phyloP scores from a whole-genome alignment of 306 rosid species.

The Prunus mira region DNA sequence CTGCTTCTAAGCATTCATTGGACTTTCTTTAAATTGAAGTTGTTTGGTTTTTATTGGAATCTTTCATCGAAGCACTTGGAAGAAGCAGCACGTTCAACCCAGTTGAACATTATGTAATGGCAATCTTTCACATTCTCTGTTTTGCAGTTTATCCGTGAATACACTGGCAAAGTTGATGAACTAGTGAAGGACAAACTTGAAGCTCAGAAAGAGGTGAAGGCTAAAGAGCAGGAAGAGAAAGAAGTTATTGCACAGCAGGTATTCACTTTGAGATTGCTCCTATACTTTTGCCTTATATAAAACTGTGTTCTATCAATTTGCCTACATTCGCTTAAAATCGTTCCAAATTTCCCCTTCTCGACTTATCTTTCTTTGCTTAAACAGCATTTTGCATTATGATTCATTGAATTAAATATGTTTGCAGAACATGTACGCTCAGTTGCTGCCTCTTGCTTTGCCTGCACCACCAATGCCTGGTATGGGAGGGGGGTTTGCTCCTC shows the following conservation, averaged over 20 bases:
- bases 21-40: no score
- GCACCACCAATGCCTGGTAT: constrained; percentile 97
- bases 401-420: constrained; percentile 17
- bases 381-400: background rate
- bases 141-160: constrained; percentile 87
- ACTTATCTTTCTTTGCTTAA: constrained; percentile 3
- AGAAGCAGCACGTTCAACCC: background rate
- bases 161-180: constrained; percentile 95
- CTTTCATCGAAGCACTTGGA: background rate
- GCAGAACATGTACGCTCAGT: constrained; percentile 98
- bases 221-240: constrained; percentile 84
- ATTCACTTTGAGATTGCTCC: constrained; percentile 13
- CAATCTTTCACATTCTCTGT: constrained; percentile 5
- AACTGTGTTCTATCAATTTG: background rate
- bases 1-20: no score
- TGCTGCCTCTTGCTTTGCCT: constrained; percentile 96
- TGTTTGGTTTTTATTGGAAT: background rate
- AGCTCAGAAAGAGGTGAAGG: constrained; percentile 65
- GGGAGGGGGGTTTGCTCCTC: constrained; percentile 79
- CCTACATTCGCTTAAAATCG: background rate
- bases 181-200: constrained; percentile 86
- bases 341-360: background rate
- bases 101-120: background rate
- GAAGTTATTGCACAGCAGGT: constrained; percentile 95
- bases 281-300: background rate